Evolutionary conservation across 1,139 yeast genomes (phyloP), one percentile per base, ranked within the genome.

Genomic region (Yamadazyma membranifaciens): DNA sequence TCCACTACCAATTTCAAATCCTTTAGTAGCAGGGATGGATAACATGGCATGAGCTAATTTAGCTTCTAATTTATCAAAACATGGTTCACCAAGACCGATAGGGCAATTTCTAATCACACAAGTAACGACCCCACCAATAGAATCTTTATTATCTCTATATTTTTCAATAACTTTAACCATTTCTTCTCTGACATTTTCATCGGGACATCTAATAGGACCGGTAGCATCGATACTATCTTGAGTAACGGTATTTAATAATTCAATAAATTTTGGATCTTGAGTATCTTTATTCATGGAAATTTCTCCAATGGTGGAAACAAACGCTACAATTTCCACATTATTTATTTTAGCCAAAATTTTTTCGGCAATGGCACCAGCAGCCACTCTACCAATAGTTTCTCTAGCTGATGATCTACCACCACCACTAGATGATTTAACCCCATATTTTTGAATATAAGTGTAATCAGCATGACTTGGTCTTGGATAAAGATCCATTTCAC

Each of bases 351-450:
- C 60, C 57, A 92, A 75, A 51, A 88, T 81, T 68, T 89, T 91
- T 63, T 92, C 98, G 34, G 98, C 98, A 63, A 92, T 83, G 44
- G 97, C 98, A 52, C 98, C 98, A 11, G 98, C 98, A 38, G 98
- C 98, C 40, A 92, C 98, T 62, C 98, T 79, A 41, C 98, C 98
- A 54, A 94, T 92, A 38, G 98, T 92, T 66, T 92, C 98, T 65
- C 98, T 81, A 10, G 98, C 98, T 33, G 94, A 83, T 16, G 97
- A 86, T 60, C 98, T 81, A 47, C 98, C 98, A 55, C 98, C 98
- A 40, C 98, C 98, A 35, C 95, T 84, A 6, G 95, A 79, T 9
- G 97, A 94, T 68, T 92, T 91, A 56, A 81, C 75, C 30, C 97
- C 96, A 67, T 92, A 92, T 66, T 92, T 92, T 51, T 79, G 75